Base-by-base conservation (phyloP, 2,329 filamentous ascomycete genomes). In the Tolypocladium capitatum region DNA sequence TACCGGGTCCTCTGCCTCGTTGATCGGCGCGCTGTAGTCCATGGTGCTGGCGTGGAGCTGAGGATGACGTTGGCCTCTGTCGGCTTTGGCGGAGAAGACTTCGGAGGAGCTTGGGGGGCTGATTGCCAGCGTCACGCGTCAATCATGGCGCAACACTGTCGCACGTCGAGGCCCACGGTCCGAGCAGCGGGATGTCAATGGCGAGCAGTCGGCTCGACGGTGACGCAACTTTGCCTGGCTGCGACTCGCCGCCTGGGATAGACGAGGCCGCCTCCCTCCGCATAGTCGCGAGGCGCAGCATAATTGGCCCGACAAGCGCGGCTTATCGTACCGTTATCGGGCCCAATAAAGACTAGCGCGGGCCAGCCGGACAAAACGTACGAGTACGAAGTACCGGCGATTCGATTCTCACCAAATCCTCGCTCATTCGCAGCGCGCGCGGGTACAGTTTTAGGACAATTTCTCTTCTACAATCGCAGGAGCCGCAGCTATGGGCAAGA, bases 21-120 rank as follows among this genome's bases (percentile, higher is more conserved):
- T 58, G 55, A 78, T 74, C 14, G 75, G 71, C 52, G 74, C 63
- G 61, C 71, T 74, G 62, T 80, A 80, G 64, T 80, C 76, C 76
- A 80, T 80, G 53, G 59, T 58, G 53, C 38, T 44, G 48, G 48
- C 41, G 30, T 49, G 48, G 45, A 43, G 38, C 14, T 11, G 21
- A 32, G 46, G 34, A 49, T 56, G 56, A 54, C 53, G 58, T 52
- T 21, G 28, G 14, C 38, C 38, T 18, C 30, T 30, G 20, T 42
- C 36, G 45, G 36, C 36, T 4, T 21, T 40, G 36, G 46, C 31
- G 46, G 30, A 47, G 38, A 9, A 14, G 30, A 14, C 28, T n/a
- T 36, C 13, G 45, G 33, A 32, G 20, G 14, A 16, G 28, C 31
- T 16, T n/a, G 24, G 11, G 18, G 11, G 24, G 2, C 13, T 27